phyloP scores from a whole-genome alignment of 805 yeast species.

The Myxozyma sirexii region DNA sequence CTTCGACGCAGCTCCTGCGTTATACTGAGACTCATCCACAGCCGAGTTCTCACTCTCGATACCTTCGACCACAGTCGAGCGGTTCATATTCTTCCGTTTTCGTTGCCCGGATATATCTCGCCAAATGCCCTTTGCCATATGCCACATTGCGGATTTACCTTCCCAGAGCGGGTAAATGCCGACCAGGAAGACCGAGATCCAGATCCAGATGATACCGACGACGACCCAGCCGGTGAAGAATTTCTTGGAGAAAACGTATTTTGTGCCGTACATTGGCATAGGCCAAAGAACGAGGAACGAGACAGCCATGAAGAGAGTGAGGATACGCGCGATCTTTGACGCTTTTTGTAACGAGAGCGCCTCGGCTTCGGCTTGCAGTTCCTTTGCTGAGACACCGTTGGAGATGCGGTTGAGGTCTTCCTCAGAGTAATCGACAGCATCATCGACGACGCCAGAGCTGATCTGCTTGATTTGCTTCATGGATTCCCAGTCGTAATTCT shows the following conservation, averaged over 20 bases:
- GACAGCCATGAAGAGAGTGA: conserved; percentile 46
- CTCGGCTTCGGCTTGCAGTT: conserved; percentile 12
- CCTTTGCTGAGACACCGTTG: not conserved
- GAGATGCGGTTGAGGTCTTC: not conserved
- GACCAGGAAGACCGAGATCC: conserved; percentile 31
- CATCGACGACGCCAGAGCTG: conserved; percentile 43
- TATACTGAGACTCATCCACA: conserved; percentile 8
- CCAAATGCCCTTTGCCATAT: conserved; percentile 29
- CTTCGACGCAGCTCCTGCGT: not conserved
- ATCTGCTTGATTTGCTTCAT: conserved; percentile 51
- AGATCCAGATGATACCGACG: conserved; percentile 70
- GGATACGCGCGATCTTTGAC: conserved; percentile 30
- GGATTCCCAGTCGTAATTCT: conserved; percentile 55
- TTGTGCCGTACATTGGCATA: conserved; percentile 82
- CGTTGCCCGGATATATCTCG: conserved; percentile 19
- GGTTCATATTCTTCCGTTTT: not conserved
- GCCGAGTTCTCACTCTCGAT: not conserved
- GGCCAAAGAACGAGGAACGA: conserved; percentile 75
- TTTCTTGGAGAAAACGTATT: conserved; percentile 65
- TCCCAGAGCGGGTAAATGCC: conserved; percentile 51
- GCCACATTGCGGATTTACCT: conserved; percentile 50
- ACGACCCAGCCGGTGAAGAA: conserved; percentile 85
- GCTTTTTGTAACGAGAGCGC: conserved; percentile 11
- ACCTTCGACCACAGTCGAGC: conserved; percentile 8
- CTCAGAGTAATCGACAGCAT: not conserved